Conservation (phyloP, 805 yeast species). For the Yarrowia divulgata region DNA sequence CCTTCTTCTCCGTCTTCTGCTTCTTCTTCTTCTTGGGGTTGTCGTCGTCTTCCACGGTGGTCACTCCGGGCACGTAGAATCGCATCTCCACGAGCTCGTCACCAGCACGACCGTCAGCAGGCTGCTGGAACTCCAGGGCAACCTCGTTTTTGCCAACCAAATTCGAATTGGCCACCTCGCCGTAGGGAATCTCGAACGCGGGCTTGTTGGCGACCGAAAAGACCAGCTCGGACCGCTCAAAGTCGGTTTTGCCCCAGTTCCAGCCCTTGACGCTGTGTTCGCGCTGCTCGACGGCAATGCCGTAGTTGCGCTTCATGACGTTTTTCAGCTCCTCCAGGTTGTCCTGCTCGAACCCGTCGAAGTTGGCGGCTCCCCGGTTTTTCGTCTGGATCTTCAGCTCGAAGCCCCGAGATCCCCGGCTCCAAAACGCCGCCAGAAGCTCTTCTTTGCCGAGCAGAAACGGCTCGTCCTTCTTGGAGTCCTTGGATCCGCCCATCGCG, state of each 20-base stretch:
- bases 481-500: constrained; percentile 53
- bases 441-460: constrained; percentile 88
- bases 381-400: constrained; percentile 90
- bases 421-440: constrained; percentile 82
- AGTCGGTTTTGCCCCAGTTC: constrained; percentile 97
- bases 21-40: constrained; percentile 49
- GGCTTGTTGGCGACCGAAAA: constrained; percentile 89
- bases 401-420: constrained; percentile 90
- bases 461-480: constrained; percentile 65
- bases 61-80: constrained; percentile 89
- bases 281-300: constrained; percentile 73
- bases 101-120: constrained; percentile 71
- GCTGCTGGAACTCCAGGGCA: constrained; percentile 70
- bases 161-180: constrained; percentile 80
- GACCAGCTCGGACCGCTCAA: constrained; percentile 89
- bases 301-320: constrained; percentile 80
- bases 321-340: constrained; percentile 82
- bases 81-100: constrained; percentile 96
- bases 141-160: constrained; percentile 93
- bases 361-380: constrained; percentile 79
- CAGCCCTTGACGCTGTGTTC: constrained; percentile 97
- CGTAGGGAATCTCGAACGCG: constrained; percentile 87
- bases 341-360: constrained; percentile 89
- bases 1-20: constrained; percentile 42
- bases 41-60: constrained; percentile 51